Conservation (phyloP, 1,139 yeast genomes). For the Ogataea hybrid region DNA sequence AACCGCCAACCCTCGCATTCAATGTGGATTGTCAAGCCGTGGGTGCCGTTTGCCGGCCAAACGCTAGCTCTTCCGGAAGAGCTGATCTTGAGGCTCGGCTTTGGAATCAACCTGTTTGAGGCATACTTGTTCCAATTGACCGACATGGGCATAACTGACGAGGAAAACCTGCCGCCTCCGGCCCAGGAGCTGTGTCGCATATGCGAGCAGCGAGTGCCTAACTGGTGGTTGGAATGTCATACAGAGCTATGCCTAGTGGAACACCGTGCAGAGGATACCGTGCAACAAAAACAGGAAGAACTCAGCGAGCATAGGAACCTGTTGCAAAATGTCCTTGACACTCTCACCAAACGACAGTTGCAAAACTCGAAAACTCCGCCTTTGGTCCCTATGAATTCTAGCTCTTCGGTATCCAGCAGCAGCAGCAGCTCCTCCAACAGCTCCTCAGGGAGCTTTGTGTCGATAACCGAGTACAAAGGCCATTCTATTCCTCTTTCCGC, state of each 20-base stretch:
- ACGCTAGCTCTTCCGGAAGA: conserved; percentile 66
- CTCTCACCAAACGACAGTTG: conserved; percentile 22
- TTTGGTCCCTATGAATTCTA: conserved; percentile 23
- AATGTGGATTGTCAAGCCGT: conserved; percentile 91
- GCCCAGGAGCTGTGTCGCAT: conserved; percentile 81
- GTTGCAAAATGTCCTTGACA: conserved; percentile 44
- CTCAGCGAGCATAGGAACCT: conserved; percentile 69
- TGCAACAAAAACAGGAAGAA: conserved; percentile 76
- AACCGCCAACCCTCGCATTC: conserved; percentile 70
- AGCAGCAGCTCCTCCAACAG: conserved; percentile 15
- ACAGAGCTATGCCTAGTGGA: conserved; percentile 85
- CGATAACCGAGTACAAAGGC: conserved; percentile 56
- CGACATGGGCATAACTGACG: conserved; percentile 59
- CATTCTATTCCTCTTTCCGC: conserved; percentile 45
- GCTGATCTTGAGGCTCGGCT: conserved; percentile 73
- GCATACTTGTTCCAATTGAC: conserved; percentile 65
- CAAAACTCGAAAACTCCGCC: conserved; percentile 10
- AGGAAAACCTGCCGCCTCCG: conserved; percentile 69
- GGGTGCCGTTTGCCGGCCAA: conserved; percentile 55
- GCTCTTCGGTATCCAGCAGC: conserved; percentile 24
- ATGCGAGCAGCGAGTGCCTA: conserved; percentile 88
- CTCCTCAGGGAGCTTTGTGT: conserved; percentile 14
- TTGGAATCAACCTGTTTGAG: conserved; percentile 84
- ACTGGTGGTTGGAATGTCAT: conserved; percentile 96
- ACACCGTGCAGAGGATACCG: conserved; percentile 76